Evolutionary conservation across 352 stramenopile species (phyloP).

Genomic region (Phytophthora constricta): DNA sequence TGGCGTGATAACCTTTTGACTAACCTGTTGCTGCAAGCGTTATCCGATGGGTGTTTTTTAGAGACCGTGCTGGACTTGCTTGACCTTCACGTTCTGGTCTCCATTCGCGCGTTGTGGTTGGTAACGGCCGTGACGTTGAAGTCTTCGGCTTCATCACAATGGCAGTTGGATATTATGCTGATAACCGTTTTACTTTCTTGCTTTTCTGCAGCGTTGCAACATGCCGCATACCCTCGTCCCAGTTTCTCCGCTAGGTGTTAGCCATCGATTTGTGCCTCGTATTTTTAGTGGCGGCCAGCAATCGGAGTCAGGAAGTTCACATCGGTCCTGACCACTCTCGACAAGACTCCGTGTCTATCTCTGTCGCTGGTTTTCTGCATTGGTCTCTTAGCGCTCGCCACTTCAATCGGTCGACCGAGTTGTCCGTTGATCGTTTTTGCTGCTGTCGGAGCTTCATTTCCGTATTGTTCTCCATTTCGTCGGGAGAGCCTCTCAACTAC

Average conservation of each 20-base stretch:
- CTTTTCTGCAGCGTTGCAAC: conserved; percentile 17
- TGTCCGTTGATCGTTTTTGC: too few species aligned
- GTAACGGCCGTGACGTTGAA: conserved; percentile 23
- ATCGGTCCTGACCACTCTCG: not conserved
- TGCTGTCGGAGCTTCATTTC: conserved; percentile 26
- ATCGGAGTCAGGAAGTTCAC: not conserved
- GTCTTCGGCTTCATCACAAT: too few species aligned
- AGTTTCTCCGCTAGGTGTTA: conserved; percentile 3
- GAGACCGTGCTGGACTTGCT: too few species aligned
- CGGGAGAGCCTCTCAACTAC: conserved; percentile 6
- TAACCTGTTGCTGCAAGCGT: conserved; percentile 14
- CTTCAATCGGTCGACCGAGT: conserved; percentile 15
- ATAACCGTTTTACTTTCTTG: conserved; percentile 16
- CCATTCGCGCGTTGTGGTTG: conserved; percentile 13
- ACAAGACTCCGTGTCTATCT: conserved; percentile 30
- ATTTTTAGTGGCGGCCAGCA: too few species aligned
- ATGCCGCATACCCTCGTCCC: conserved; percentile 31
- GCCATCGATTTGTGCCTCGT: too few species aligned
- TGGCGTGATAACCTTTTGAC: conserved; percentile 17
- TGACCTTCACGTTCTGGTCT: conserved; percentile 33
- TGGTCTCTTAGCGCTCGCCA: conserved; percentile 20
- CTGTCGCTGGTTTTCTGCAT: conserved; percentile 28
- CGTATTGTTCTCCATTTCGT: conserved; percentile 16
- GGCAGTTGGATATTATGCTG: conserved; percentile 10
- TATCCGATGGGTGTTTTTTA: conserved; percentile 15